Base-by-base conservation (phyloP, 805 yeast species). In the Kuraishia borneana region DNA sequence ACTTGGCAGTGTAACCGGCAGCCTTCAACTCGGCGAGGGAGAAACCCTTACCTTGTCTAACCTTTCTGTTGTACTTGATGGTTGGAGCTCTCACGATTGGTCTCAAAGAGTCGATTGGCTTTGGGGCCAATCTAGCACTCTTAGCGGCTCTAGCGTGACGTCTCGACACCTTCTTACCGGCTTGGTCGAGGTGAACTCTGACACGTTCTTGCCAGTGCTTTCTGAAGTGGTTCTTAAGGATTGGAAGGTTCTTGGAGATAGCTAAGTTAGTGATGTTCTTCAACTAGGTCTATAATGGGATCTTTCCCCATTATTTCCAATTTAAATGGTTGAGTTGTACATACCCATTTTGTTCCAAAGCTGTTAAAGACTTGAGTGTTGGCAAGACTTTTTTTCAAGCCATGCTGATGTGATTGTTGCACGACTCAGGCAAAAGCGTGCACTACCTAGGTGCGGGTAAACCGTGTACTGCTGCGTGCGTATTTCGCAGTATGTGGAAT, bases 201-300 rank as follows among this genome's bases (percentile, higher is more conserved):
- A 92, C 99, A 65, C 97, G 84, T 72, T 85, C 95, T 76, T 92
- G 97, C 98, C 98, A 92, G 95, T 89, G 89, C 84, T 89, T 89
- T 79, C 96, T 83, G 95, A 89, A 89, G 78, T 92, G 98, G 82
- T 89, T 89, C 82, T 84, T 85, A 79, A 84, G 83, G 75, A 89
- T 75, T 77, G 97, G 95, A 76, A 87, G 79, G 76, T 89, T 89
- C 88, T 92, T 89, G 58, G 92, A 71, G 79, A 92, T 87, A 71
- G 97, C 98, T 88, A 34, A 30, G 48, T 50, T 51, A 49, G 48
- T 45, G 41, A n/a, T n/a, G n/a, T n/a, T n/a, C n/a, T n/a, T n/a
- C n/a, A n/a, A n/a, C n/a, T n/a, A n/a, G n/a, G n/a, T n/a, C n/a
- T n/a, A n/a, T n/a, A n/a, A n/a, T n/a, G n/a, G n/a, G n/a, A n/a